Base-by-base conservation (phyloP, 1,284 basidiomycete genomes). In the Pholiota adiposa region DNA sequence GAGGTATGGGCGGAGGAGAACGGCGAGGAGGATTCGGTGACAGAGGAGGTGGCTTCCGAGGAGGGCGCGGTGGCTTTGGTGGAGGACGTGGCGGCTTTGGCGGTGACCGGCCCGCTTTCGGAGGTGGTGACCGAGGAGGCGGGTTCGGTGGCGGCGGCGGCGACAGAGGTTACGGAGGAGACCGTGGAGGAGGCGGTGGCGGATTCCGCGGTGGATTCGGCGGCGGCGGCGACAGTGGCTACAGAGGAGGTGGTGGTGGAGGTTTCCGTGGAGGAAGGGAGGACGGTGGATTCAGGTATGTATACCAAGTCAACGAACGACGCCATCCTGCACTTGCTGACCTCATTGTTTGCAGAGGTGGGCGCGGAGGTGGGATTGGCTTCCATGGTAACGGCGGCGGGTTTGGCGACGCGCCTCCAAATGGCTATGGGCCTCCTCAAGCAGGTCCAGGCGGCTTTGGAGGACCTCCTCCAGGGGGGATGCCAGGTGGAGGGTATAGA, bases 281-380 rank as follows among this genome's bases (percentile, higher is more conserved):
- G 3, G 36, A 16, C 4, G 36, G 36, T 14, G 36, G 85, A 31
- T 85, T 82, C 72, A 84, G 88, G 86, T 87, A 68, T 68, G 61
- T 18, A 33, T 25, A 50, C 11, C 4, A 43, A 48, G 31, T 54
- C 50, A 14, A 31, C 34, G 23, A 54, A 58, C 53, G 63, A 46
- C 54, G 56, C 61, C 33, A 19, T 31, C 49, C 58, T 34, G 44
- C 19, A 27, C 43, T 43, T 54, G 14, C 54, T 63, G 3, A 60
- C 58, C 27, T 62, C 76, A 6, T 72, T 60, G 51, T 46, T 53
- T 58, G 1, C 67, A 86, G 86, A 72, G 86, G 88, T 46, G 84
- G 88, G 50, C 87, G 88, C 44, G 87, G 86, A 21, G 87, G 86
- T 29, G 90, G 90, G 51, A 85, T 92, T 64, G 89, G 89, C 12